A percentile compares a stretch with the other conserved stretches of the same genome.
Conservation (phyloP, 148 eudicot species). For the Rheum nobile region DNA sequence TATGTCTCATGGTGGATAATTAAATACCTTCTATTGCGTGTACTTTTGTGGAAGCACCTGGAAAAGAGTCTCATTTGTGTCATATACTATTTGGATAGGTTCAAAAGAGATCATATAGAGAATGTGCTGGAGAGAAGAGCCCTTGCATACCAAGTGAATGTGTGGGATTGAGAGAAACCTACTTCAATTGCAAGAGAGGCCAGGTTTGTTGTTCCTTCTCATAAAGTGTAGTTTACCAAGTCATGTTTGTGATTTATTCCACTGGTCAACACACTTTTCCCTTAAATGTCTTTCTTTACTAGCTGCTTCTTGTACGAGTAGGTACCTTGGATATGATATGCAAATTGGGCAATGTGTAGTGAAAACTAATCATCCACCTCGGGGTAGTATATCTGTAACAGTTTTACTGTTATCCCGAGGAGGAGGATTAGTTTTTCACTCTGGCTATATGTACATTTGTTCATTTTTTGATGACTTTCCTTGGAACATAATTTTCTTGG, state of each 20-base stretch:
- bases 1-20: background rate
- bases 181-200: constrained; percentile 93
- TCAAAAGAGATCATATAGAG: constrained; percentile 55
- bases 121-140: constrained; percentile 78
- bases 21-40: background rate
- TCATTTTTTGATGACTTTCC: background rate
- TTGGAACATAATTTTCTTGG: background rate
- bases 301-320: background rate
- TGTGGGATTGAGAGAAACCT: constrained; percentile 87
- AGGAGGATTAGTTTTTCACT: background rate
- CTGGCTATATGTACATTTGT: background rate
- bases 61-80: background rate
- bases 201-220: constrained; percentile 37
- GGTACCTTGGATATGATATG: background rate
- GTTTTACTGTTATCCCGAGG: background rate
- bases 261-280: background rate
- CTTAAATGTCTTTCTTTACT: constrained; percentile 1
- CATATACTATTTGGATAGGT: constrained; percentile 30
- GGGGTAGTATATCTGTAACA: background rate
- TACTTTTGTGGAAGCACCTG: background rate
- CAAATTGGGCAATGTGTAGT: background rate
- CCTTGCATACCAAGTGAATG: constrained; percentile 76
- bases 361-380: too few species aligned
- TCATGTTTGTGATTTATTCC: background rate
- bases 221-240: background rate